Base-by-base conservation (phyloP, 805 yeast species). In the Candida dendrica region DNA sequence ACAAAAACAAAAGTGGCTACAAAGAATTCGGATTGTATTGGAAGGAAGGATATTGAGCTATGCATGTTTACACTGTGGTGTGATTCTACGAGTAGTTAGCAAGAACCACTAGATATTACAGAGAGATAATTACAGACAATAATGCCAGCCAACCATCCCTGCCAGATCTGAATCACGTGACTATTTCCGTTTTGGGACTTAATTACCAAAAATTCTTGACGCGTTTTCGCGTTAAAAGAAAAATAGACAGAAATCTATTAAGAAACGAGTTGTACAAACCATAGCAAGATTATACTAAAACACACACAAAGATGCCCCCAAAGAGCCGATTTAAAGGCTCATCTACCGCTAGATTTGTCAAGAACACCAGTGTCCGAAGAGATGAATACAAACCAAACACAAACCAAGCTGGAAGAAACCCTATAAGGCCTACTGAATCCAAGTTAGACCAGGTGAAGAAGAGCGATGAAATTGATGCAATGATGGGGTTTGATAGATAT, bases 401-500 rank as follows among this genome's bases (percentile, higher is more conserved):
- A 22, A 64, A 64, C 64, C n/a, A n/a, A 3, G 52, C 59, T 29
- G 57, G 58, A 40, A 66, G 63, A 46, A 55, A 74, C 31, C 59
- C 61, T 34, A 41, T 29, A 34, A 45, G 52, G 24, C 40, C 43
- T 32, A 42, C 51, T 19, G 54, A 50, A 24, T 44, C 51, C 34
- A 77, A 66, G 44, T 58, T 72, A 41, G 83, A 79, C 20, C 69
- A 80, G 22, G 78, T 75, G 10, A 71, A 68, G 51, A 73, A 75
- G 46, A 68, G 77, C 8, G 95, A 89, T 54, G 69, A 72, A 24
- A 66, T 90, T 9, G 98, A 91, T 55, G 59, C 80, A 1, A 62
- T 75, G 43, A 88, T 95, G 93, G 98, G 98, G 11, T 93, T 93
- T 58, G 86, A 82, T 36, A 69, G 93, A 39, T 79, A 71, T 47